Conservation (phyloP, 2,329 filamentous ascomycete genomes). For the Neopestalotiopsis sp. region DNA sequence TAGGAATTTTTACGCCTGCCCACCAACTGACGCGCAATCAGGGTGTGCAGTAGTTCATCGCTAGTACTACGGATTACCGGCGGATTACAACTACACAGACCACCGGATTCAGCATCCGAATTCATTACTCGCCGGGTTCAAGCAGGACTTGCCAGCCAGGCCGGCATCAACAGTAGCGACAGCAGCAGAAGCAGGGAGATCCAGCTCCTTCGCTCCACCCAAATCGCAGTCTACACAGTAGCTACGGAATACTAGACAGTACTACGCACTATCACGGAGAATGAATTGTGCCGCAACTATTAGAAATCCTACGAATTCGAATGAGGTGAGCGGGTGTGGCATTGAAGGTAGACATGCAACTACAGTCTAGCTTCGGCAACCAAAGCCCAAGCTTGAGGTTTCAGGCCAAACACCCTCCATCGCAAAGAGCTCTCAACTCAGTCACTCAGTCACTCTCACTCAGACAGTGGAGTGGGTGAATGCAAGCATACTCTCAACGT, state of each 20-base stretch:
- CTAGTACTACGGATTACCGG: neutral
- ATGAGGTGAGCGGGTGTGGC: neutral
- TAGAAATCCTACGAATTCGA: neutral
- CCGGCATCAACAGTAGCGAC: neutral
- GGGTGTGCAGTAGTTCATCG: neutral
- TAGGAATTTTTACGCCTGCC: neutral
- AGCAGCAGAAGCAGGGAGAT: neutral
- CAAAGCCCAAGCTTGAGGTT: neutral
- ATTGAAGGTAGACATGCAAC: neutral
- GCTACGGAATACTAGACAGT: neutral
- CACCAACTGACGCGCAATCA: neutral
- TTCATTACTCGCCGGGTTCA: neutral
- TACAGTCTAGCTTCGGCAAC: neutral
- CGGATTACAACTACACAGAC: neutral
- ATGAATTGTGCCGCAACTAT: neutral
- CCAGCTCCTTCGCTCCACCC: neutral
- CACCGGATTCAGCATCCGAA: neutral
- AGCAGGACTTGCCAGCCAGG: neutral
- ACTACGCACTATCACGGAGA: neutral
- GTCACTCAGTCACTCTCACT: too few relatives aligned
- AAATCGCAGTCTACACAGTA: neutral
- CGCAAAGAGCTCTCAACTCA: neutral
- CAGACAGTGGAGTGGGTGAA: too few relatives aligned
- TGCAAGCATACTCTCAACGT: too few relatives aligned
- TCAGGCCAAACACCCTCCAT: neutral